Conservation (phyloP, 2,329 filamentous ascomycete genomes). For the Penicillium sp. region DNA sequence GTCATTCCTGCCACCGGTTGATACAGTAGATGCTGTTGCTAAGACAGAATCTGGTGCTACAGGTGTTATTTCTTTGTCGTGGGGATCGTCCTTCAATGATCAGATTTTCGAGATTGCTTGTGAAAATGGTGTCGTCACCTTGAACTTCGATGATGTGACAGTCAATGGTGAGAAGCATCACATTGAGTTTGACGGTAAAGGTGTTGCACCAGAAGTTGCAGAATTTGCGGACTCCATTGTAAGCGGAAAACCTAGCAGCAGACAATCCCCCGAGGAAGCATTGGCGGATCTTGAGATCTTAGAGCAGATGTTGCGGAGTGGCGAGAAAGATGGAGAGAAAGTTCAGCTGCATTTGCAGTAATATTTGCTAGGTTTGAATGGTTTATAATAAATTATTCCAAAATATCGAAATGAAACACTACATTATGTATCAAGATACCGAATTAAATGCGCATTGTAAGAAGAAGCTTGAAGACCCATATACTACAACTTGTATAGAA, state of each 20-base stretch:
- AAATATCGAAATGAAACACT: neutral
- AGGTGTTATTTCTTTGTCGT: conserved; percentile 53
- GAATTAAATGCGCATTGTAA: neutral
- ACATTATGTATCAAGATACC: neutral
- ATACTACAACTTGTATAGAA: conserved; percentile 4
- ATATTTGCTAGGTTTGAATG: neutral
- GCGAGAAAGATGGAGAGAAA: conserved; percentile 31
- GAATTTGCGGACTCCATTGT: conserved; percentile 53
- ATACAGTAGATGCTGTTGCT: conserved; percentile 56
- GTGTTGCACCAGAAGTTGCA: conserved; percentile 53
- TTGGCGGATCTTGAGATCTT: conserved; percentile 53
- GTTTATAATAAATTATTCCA: neutral
- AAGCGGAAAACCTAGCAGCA: conserved; percentile 41
- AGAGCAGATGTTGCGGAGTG: conserved; percentile 36
- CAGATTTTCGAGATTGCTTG: conserved; percentile 52
- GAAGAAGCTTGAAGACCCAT: neutral
- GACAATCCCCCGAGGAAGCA: conserved; percentile 53
- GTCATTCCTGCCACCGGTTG: conserved; percentile 54
- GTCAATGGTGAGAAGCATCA: conserved; percentile 41
- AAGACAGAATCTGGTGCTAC: conserved; percentile 49
- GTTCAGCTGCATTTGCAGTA: conserved; percentile 27
- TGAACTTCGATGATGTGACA: conserved; percentile 39
- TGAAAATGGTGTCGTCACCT: conserved; percentile 51
- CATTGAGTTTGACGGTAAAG: conserved; percentile 50
- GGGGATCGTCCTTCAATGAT: conserved; percentile 53